Conservation (phyloP, 371 early-diverging fungal genomes). For the Mortierella sp. region DNA sequence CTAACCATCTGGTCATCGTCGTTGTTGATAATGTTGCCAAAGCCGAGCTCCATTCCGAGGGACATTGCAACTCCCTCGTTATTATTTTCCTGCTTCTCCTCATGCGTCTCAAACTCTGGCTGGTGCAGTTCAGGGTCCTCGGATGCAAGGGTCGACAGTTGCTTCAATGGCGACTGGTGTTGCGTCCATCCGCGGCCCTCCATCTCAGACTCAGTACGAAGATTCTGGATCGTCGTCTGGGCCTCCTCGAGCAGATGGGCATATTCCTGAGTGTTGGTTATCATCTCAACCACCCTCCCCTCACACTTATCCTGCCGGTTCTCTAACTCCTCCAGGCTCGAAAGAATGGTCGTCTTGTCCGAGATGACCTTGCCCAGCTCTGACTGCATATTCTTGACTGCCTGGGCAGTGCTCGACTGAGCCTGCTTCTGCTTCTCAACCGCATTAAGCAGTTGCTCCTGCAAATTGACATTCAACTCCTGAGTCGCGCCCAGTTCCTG, state of each 20-base stretch:
- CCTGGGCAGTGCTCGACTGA: conserved; percentile 70
- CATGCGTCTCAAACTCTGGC: conserved; percentile 10
- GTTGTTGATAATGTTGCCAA: conserved; percentile 13
- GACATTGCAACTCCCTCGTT: conserved; percentile 26
- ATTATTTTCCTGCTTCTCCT: neutral
- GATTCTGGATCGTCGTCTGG: conserved; percentile 73
- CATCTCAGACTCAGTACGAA: conserved; percentile 49
- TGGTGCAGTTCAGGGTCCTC: conserved; percentile 40
- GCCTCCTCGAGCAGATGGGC: conserved; percentile 73
- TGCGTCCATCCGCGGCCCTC: conserved; percentile 45
- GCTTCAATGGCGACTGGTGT: conserved; percentile 15
- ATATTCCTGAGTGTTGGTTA: conserved; percentile 76
- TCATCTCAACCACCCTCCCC: conserved; percentile 71
- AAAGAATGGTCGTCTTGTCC: conserved; percentile 71
- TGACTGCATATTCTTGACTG: conserved; percentile 70
- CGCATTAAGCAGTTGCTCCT: conserved; percentile 65
- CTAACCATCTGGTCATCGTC: conserved; percentile 2
- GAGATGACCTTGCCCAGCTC: conserved; percentile 71
- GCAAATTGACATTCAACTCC: conserved; percentile 72
- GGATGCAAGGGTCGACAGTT: conserved; percentile 31
- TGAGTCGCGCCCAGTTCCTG: conserved; percentile 73
- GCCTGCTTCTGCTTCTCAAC: conserved; percentile 72
- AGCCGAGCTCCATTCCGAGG: conserved; percentile 33
- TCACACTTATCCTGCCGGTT: conserved; percentile 72
- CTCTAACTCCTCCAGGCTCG: conserved; percentile 72